Percentiles rank a stretch among this genome's conserved stretches.
phyloP scores from a whole-genome alignment of 148 eudicot genomes.

The Chenopodium quinoa region DNA sequence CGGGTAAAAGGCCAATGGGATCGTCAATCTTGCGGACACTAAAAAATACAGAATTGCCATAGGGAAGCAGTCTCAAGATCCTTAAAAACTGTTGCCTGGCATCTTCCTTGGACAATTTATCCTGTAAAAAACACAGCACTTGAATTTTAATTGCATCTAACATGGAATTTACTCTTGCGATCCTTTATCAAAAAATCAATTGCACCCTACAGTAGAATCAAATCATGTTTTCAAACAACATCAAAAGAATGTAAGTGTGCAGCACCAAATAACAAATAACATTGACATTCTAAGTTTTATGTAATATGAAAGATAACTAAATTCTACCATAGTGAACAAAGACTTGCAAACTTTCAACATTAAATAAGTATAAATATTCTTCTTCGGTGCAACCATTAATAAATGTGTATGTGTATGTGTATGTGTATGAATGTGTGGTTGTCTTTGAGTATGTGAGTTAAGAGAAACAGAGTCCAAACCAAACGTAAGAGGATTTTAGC shows the following conservation, averaged over 20 bases:
- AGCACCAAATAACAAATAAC: background rate
- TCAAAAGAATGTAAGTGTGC: background rate
- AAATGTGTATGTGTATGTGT: no score
- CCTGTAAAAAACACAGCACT: slow-evolving; percentile 39
- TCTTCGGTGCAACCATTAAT: background rate
- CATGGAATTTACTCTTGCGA: background rate
- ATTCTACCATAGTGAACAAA: background rate
- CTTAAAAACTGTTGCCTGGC: slow-evolving; percentile 90
- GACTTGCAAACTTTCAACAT: no score
- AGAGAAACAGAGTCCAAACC: background rate
- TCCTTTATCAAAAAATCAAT: background rate
- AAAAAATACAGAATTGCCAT: slow-evolving; percentile 96
- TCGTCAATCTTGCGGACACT: slow-evolving; percentile 98
- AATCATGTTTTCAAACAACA: background rate
- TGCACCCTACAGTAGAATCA: background rate
- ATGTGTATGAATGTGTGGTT: background rate
- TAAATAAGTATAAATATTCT: background rate
- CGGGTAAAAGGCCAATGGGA: slow-evolving; percentile 97
- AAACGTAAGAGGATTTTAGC: background rate
- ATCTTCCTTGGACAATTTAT: slow-evolving; percentile 87
- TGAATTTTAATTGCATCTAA: background rate
- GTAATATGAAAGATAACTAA: background rate
- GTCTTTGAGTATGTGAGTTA: background rate
- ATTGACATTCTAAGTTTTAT: background rate
- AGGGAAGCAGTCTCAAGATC: slow-evolving; percentile 83